phyloP scores from a whole-genome alignment of 2,329 filamentous ascomycete species.

The Hypoxylon sp. region DNA sequence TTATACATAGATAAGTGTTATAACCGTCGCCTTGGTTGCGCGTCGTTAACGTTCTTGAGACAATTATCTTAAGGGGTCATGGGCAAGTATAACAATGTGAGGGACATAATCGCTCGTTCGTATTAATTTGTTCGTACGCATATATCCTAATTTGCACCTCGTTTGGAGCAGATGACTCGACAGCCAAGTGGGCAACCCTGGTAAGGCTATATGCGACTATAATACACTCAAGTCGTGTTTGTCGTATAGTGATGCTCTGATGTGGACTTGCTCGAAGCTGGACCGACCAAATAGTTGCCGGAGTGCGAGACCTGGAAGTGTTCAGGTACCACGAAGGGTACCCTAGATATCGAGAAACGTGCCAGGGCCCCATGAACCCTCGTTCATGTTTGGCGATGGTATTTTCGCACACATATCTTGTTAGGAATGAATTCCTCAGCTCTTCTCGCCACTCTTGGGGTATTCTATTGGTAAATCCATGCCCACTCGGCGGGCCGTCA shows the following conservation, averaged over 20 bases:
- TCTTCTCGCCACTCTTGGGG: slow-evolving; percentile 35
- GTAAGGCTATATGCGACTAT: not conserved
- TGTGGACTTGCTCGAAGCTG: not conserved
- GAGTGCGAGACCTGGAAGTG: not conserved
- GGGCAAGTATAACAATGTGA: not conserved
- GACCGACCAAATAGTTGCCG: not conserved
- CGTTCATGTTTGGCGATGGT: not conserved
- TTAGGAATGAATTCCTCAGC: slow-evolving; percentile 9
- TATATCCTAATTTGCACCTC: not conserved
- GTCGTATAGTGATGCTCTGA: not conserved
- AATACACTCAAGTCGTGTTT: not conserved
- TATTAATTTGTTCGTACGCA: not conserved
- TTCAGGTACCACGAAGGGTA: not conserved
- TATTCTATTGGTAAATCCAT: slow-evolving; percentile 86
- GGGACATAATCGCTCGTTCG: not conserved
- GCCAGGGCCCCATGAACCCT: not conserved
- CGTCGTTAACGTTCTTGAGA: no score
- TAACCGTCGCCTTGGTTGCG: no score
- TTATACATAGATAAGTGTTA: no score
- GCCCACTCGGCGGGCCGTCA: slow-evolving; percentile 89
- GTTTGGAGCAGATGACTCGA: not conserved
- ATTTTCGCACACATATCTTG: not conserved
- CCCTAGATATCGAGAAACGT: not conserved
- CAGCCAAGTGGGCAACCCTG: not conserved
- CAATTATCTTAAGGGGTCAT: no score